A percentile compares a stretch with the other conserved stretches of the same genome.
These are phyloP conservation scores for Aspergillus pseudonomiae DNA, from an alignment of 2,329 filamentous ascomycete genomes.

Conservation along the genomic window DNA sequence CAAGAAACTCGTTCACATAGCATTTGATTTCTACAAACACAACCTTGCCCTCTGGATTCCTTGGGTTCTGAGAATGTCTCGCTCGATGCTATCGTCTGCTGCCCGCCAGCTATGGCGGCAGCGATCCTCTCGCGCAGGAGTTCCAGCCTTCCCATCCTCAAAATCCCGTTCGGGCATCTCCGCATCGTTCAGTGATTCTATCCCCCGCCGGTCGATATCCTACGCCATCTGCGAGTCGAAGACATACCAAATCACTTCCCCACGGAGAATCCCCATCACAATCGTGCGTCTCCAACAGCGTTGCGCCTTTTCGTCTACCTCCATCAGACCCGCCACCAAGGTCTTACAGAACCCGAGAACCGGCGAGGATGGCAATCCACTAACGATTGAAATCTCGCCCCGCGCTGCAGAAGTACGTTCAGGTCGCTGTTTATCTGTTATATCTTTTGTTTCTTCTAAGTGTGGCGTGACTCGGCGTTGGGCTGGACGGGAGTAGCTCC, in stretches of 20 bases:
- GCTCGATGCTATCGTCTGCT: slow-evolving; percentile 28
- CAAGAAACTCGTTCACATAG: not conserved
- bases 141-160: slow-evolving; percentile 28
- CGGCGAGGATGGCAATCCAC: slow-evolving; percentile 82
- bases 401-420: slow-evolving; percentile 73
- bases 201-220: slow-evolving; percentile 21
- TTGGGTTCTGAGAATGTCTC: slow-evolving; percentile 31
- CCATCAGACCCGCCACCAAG: slow-evolving; percentile 42
- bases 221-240: slow-evolving; percentile 5
- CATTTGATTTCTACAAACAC: not conserved
- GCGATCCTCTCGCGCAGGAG: slow-evolving; percentile 9
- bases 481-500: not conserved
- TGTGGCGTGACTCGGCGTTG: not conserved
- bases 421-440: not conserved
- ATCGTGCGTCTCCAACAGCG: slow-evolving; percentile 20
- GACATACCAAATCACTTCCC: not conserved
- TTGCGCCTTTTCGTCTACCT: slow-evolving; percentile 40
- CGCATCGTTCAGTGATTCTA: slow-evolving; percentile 31
- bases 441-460: not conserved
- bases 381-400: slow-evolving; percentile 80
- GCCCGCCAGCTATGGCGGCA: slow-evolving; percentile 28
- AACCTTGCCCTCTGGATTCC: not conserved
- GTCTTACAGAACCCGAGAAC: slow-evolving; percentile 68
- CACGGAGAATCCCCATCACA: slow-evolving; percentile 2
- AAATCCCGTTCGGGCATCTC: slow-evolving; percentile 30